Conservation (phyloP, 2,329 filamentous ascomycete species). For the Botrytis squamosa region DNA sequence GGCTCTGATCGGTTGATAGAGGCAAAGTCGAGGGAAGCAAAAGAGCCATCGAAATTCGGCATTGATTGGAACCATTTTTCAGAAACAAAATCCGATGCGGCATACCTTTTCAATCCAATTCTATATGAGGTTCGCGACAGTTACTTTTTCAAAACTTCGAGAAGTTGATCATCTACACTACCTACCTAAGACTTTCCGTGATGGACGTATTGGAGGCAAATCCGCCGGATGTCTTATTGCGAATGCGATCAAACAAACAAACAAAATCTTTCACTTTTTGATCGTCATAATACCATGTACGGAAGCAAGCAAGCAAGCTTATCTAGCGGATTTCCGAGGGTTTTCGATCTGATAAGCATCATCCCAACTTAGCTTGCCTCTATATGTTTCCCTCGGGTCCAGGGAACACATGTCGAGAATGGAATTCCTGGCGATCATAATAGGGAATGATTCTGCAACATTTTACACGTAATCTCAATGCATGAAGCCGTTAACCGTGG, state of each 20-base stretch:
- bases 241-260: conserved; percentile 5
- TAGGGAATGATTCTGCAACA: background rate
- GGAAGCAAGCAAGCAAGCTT: background rate
- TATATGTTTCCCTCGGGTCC: too few species aligned
- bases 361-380: background rate
- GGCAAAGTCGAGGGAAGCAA: background rate
- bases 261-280: background rate
- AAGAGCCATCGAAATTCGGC: background rate
- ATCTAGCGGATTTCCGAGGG: background rate
- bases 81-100: background rate
- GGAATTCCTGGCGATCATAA: conserved; percentile 5
- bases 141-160: background rate
- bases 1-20: background rate
- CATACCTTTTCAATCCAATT: background rate
- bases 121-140: background rate
- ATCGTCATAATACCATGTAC: background rate
- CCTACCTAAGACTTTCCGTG: background rate
- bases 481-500: background rate
- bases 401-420: background rate
- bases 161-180: background rate
- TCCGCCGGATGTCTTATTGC: background rate
- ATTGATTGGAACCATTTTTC: background rate
- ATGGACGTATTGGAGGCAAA: background rate
- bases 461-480: conserved; percentile 15
- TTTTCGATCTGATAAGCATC: conserved; percentile 13